Evolutionary conservation across 1,139 yeast genomes (phyloP).

Genomic region (Geotrichum fermentans): DNA sequence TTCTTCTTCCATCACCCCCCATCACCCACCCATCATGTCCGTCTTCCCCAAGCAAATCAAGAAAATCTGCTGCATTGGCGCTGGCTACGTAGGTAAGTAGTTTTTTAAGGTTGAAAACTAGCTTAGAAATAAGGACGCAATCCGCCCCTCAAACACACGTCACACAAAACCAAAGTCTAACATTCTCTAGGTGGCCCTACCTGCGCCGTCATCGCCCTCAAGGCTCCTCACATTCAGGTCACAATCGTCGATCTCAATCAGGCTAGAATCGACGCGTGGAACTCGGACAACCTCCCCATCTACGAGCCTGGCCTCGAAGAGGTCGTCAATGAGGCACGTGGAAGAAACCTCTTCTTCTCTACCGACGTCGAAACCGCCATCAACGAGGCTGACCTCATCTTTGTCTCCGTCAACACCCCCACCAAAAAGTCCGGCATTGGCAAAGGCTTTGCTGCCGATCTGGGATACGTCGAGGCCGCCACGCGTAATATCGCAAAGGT

Average conservation of each 20-base stretch:
- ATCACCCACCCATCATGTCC: constrained; percentile 3
- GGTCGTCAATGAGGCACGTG: constrained; percentile 29
- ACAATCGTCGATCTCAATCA: constrained; percentile 32
- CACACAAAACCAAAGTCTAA: not conserved
- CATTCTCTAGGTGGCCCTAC: constrained; percentile 28
- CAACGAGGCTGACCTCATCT: constrained; percentile 31
- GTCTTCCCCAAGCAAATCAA: constrained; percentile 13
- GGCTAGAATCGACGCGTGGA: constrained; percentile 33
- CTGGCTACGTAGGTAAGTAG: constrained; percentile 31
- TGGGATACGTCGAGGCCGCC: constrained; percentile 30
- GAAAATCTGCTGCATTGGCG: constrained; percentile 32
- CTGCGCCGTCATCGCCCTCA: constrained; percentile 30
- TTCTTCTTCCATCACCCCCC: no score
- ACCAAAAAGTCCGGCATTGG: constrained; percentile 33
- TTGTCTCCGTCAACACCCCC: constrained; percentile 34
- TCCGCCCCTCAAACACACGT: no score
- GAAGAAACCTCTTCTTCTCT: constrained; percentile 31
- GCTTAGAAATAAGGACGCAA: no score
- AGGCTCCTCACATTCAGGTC: constrained; percentile 29
- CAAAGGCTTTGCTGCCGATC: constrained; percentile 32
- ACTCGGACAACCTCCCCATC: constrained; percentile 31
- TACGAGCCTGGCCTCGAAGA: constrained; percentile 34
- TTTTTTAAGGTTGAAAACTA: no score
- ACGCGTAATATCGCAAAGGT: constrained; percentile 32
- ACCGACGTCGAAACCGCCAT: constrained; percentile 32